A percentile compares a stretch with the other conserved stretches of the same genome.
Evolutionary conservation across 2,329 filamentous ascomycete genomes (phyloP).

Genomic region (Penicillium sp.): DNA sequence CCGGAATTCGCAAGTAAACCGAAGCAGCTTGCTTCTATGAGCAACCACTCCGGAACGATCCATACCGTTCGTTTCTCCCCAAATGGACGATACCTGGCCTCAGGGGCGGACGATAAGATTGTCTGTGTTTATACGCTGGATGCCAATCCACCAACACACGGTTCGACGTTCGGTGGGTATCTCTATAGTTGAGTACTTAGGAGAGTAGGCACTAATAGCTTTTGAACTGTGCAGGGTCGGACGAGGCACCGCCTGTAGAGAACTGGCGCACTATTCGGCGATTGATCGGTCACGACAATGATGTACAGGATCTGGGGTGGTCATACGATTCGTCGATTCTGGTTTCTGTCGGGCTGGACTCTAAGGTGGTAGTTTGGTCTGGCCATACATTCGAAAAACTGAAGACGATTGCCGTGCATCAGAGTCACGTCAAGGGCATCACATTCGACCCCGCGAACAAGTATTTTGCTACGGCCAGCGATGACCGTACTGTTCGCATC

Average conservation of each 20-base stretch:
- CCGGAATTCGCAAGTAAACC: conserved; percentile 70
- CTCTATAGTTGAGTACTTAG: not conserved
- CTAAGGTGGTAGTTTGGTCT: conserved; percentile 97
- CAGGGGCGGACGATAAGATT: conserved; percentile 97
- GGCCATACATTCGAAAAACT: conserved; percentile 97
- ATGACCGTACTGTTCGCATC: conserved; percentile 94
- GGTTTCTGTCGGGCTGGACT: conserved; percentile 93
- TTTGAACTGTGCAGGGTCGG: conserved; percentile 58
- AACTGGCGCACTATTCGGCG: conserved; percentile 97
- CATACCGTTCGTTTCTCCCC: conserved; percentile 96
- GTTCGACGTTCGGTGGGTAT: conserved; percentile 73
- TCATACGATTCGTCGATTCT: conserved; percentile 93
- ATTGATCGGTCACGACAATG: conserved; percentile 95
- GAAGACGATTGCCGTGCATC: conserved; percentile 88
- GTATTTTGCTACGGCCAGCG: conserved; percentile 97
- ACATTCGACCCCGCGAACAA: conserved; percentile 99
- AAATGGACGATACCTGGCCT: conserved; percentile 92
- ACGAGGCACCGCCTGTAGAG: conserved; percentile 89
- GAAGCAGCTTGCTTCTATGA: conserved; percentile 95
- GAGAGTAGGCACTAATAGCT: not conserved
- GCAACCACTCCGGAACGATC: conserved; percentile 96
- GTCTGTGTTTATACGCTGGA: conserved; percentile 96
- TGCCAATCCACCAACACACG: conserved; percentile 72
- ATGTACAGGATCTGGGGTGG: conserved; percentile 97
- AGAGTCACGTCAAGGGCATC: conserved; percentile 97